phyloP scores from a whole-genome alignment of 1,284 basidiomycete genomes.

The Austroboletus novae-zelandiae region DNA sequence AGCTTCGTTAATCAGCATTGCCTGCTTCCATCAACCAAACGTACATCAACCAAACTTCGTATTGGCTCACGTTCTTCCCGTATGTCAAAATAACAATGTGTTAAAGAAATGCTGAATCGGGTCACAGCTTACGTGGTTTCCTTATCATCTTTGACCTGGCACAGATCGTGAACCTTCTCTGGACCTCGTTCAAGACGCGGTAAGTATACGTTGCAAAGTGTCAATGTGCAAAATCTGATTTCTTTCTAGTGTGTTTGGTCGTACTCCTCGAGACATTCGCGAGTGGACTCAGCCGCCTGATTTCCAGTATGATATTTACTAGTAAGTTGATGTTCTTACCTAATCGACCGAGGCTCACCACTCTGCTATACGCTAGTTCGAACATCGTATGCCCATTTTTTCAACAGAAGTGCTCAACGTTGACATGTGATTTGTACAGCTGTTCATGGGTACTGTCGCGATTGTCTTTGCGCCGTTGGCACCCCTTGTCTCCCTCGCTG shows the following conservation, averaged over 20 bases:
- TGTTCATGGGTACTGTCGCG: constrained; percentile 87
- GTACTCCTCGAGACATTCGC: constrained; percentile 93
- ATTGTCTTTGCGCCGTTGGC: constrained; percentile 91
- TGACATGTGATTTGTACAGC: constrained; percentile 37
- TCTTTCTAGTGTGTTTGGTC: constrained; percentile 72
- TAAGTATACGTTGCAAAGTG: constrained; percentile 26
- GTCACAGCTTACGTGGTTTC: constrained; percentile 77
- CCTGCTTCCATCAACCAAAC: constrained; percentile 74
- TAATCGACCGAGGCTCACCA: constrained; percentile 9
- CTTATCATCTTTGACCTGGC: constrained; percentile 93
- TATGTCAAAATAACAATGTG: constrained; percentile 36
- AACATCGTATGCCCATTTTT: constrained; percentile 48
- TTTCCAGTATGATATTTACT: constrained; percentile 90
- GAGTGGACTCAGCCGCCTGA: constrained; percentile 95
- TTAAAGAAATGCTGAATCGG: constrained; percentile 9
- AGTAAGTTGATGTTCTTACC: constrained; percentile 47
- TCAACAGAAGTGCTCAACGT: neutral
- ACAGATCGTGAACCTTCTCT: constrained; percentile 88
- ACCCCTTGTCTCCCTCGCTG: constrained; percentile 79
- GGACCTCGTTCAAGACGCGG: constrained; percentile 83
- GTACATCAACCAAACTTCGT: constrained; percentile 81
- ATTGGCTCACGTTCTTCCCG: constrained; percentile 96
- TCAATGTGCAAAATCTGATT: neutral
- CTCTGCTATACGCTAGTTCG: constrained; percentile 40
- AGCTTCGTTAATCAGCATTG: constrained; percentile 45